Evolutionary conservation across 2,329 filamentous ascomycete genomes (phyloP), one percentile per base, ranked within the genome.

Genomic region (Sporothrix brunneoviolacea): DNA sequence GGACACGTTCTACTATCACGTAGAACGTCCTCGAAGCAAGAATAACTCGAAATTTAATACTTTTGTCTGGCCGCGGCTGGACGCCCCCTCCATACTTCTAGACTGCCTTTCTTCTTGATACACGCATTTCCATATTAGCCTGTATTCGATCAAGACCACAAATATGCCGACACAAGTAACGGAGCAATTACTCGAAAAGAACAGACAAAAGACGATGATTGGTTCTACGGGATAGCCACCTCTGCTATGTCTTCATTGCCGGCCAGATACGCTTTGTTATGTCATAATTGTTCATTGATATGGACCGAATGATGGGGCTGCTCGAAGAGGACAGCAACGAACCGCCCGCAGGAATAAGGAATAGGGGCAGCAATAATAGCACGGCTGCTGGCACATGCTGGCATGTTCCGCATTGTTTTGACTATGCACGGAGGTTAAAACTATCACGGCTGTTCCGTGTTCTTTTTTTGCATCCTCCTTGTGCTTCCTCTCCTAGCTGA

Each of bases 101-200:
- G n/a, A n/a, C n/a, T n/a, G n/a, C n/a, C n/a, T n/a, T n/a, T n/a
- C n/a, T n/a, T n/a, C n/a, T n/a, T n/a, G n/a, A n/a, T n/a, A n/a
- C n/a, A n/a, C n/a, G n/a, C n/a, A n/a, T n/a, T n/a, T 27, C 43
- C 28, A 48, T 24, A 41, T 40, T 48, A 48, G 46, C 46, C 46
- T 40, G 37, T 41, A 33, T 41, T 41, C 22, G 18, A 28, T 28
- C 22, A 30, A 37, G n/a, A n/a, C 33, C n/a, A 5, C 21, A 46
- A 46, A 33, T 22, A 44, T 35, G 42, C 42, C 42, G 43, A 3
- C 35, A 30, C n/a, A 27, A 22, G 16, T 18, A 32, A 21, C 27
- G 16, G 10, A 10, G 6, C 13, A 21, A 47, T 21, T 36, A 28
- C 13, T 8, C 27, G 27, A 28, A 19, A 3, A 5, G 5, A 13